phyloP scores from a whole-genome alignment of 2,329 filamentous ascomycete species.

The Dryadomyces quercus-mongolicae region DNA sequence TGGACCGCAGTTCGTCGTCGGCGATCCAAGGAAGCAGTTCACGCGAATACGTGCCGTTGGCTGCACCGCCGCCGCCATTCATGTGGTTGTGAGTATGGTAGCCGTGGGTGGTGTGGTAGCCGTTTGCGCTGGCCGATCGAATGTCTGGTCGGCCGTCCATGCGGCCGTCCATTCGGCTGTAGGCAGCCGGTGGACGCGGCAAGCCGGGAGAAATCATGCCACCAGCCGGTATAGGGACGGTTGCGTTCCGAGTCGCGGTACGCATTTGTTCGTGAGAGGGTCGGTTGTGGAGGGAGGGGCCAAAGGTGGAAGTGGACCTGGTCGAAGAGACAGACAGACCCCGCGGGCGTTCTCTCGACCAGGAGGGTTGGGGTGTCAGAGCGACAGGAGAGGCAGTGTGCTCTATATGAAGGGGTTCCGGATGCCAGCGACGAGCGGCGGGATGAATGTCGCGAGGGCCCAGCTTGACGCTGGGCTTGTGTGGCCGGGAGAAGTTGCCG shows the following conservation, averaged over 20 bases:
- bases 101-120: neutral
- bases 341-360: slow-evolving; percentile 28
- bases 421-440: slow-evolving; percentile 11
- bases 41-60: neutral
- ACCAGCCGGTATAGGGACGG: slow-evolving; percentile 9
- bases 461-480: slow-evolving; percentile 40
- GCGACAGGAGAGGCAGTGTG: neutral
- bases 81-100: slow-evolving; percentile 8
- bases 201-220: slow-evolving; percentile 12
- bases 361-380: slow-evolving; percentile 14
- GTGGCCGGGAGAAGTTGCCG: slow-evolving; percentile 48
- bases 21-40: slow-evolving; percentile 32
- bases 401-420: neutral
- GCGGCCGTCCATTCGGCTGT: slow-evolving; percentile 22
- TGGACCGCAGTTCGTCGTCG: slow-evolving; percentile 40
- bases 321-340: slow-evolving; percentile 36
- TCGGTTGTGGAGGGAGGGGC: slow-evolving; percentile 25
- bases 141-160: slow-evolving; percentile 13
- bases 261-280: slow-evolving; percentile 26
- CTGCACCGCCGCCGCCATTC: neutral
- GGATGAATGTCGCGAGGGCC: slow-evolving; percentile 15
- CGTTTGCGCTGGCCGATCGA: neutral
- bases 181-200: slow-evolving; percentile 18
- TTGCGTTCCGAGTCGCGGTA: slow-evolving; percentile 17
- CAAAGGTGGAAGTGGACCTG: slow-evolving; percentile 31